Percentiles rank a stretch among this genome's conserved stretches.
Evolutionary conservation across 176 grass and related monocot genomes (phyloP).

Genomic region (Pontederia paniculata): DNA sequence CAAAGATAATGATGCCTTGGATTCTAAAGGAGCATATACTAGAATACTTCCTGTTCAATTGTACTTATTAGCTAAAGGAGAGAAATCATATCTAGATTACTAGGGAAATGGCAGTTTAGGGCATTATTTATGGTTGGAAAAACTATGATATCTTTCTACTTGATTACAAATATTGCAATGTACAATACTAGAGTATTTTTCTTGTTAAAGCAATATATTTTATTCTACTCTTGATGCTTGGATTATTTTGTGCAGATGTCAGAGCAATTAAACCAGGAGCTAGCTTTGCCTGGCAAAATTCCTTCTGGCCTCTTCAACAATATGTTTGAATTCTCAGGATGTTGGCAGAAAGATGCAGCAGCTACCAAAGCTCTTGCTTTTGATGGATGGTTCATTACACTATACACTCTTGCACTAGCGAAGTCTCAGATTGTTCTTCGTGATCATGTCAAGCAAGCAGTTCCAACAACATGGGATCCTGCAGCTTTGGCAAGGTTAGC

Average conservation of each 20-base stretch:
- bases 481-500: conserved; percentile 67
- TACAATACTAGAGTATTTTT: too few relatives aligned
- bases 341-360: conserved; percentile 75
- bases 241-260: conserved; percentile 55
- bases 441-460: conserved; percentile 67
- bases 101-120: too few relatives aligned
- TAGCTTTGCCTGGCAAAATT: conserved; percentile 74
- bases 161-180: too few relatives aligned
- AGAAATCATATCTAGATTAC: too few relatives aligned
- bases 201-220: too few relatives aligned
- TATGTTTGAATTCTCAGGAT: conserved; percentile 74
- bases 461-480: conserved; percentile 95
- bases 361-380: conserved; percentile 71
- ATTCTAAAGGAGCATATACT: too few relatives aligned
- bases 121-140: too few relatives aligned
- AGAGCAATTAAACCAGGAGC: conserved; percentile 85
- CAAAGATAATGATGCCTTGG: too few relatives aligned
- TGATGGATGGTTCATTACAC: conserved; percentile 88
- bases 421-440: conserved; percentile 82
- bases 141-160: too few relatives aligned
- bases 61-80: too few relatives aligned
- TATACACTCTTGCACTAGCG: conserved; percentile 80
- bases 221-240: not conserved
- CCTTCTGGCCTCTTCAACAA: conserved; percentile 86
- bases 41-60: too few relatives aligned